Evolutionary conservation across 2,329 filamentous ascomycete genomes (phyloP).

Genomic region (Seiridium unicorne): DNA sequence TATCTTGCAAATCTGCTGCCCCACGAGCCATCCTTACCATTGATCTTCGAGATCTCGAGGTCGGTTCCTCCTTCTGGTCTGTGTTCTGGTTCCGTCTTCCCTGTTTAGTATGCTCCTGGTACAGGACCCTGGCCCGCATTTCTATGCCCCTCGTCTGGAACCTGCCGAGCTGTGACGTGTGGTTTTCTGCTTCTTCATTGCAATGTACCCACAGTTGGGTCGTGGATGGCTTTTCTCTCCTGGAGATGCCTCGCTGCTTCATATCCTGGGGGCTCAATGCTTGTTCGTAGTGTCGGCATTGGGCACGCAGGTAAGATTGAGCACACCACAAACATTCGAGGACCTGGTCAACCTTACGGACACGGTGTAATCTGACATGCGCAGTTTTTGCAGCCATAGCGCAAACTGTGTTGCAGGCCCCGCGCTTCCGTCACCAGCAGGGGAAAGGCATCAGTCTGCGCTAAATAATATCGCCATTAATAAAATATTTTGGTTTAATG

Average conservation of each 20-base stretch:
- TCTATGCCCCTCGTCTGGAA: slow-evolving; percentile 3
- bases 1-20: background rate
- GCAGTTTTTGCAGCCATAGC: background rate
- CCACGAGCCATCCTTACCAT: background rate
- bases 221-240: background rate
- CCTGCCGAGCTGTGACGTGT: slow-evolving; percentile 4
- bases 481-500: background rate
- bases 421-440: background rate
- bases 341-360: no score
- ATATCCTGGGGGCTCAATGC: background rate
- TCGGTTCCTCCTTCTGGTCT: slow-evolving; percentile 8
- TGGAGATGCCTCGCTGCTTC: background rate
- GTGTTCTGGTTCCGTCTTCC: slow-evolving; percentile 1
- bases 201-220: no score
- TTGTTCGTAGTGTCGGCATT: background rate
- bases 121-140: slow-evolving; percentile 2
- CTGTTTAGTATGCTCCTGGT: background rate
- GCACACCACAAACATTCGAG: no score
- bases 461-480: background rate
- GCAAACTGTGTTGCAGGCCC: background rate
- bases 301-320: background rate
- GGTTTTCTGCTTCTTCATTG: background rate
- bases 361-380: background rate
- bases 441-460: background rate
- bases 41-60: background rate